phyloP scores from a whole-genome alignment of 805 yeast genomes.

The Jamesozyma gamospora region DNA sequence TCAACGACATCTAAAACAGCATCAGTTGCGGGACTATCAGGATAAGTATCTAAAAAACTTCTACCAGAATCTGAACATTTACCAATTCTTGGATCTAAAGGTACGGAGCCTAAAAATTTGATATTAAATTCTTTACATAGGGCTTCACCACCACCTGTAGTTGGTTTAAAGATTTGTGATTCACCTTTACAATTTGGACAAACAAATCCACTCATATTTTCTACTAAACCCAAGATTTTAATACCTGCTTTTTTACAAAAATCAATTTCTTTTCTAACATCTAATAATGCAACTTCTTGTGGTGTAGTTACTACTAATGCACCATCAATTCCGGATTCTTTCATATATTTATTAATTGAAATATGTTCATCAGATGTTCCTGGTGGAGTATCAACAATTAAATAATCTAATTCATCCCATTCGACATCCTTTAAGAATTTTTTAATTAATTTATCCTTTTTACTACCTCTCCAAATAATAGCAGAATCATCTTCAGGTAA shows the following conservation, averaged over 20 bases:
- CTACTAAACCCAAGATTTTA: constrained; percentile 79
- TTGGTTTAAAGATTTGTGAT: constrained; percentile 82
- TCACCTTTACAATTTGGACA: constrained; percentile 91
- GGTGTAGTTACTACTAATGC: constrained; percentile 94
- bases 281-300: constrained; percentile 91
- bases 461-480: constrained; percentile 95
- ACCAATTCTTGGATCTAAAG: constrained; percentile 92
- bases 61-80: constrained; percentile 79
- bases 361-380: constrained; percentile 97
- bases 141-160: constrained; percentile 92
- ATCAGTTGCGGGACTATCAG: constrained; percentile 86
- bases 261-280: constrained; percentile 91
- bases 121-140: constrained; percentile 71
- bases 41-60: constrained; percentile 69
- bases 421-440: constrained; percentile 90
- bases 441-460: constrained; percentile 85
- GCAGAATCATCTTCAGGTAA: constrained; percentile 89
- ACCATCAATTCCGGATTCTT: constrained; percentile 88
- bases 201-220: constrained; percentile 97
- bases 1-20: constrained; percentile 83
- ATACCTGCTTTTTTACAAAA: constrained; percentile 89
- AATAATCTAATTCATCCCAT: constrained; percentile 75
- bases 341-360: constrained; percentile 76
- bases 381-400: constrained; percentile 94
- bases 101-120: constrained; percentile 83